A percentile compares a stretch with the other conserved stretches of the same genome.
Conservation (phyloP, 2,329 filamentous ascomycete genomes). For the Botrytis medusae region DNA sequence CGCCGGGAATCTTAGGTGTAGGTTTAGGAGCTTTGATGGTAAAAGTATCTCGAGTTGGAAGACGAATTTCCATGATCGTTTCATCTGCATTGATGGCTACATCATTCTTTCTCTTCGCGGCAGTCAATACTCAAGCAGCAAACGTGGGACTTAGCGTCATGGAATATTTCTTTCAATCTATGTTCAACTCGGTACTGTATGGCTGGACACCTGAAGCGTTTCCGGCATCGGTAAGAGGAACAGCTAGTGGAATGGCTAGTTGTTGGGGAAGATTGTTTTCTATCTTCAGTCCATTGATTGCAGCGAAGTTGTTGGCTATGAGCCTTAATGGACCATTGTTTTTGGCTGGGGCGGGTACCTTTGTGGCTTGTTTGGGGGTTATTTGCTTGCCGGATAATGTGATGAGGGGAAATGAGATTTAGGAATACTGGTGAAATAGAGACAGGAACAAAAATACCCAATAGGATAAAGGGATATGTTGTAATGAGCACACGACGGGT, state of each 20-base stretch:
- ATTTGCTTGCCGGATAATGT: conserved; percentile 45
- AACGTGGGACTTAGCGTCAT: conserved; percentile 38
- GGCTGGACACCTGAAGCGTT: conserved; percentile 33
- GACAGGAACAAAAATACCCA: background rate
- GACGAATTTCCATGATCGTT: conserved; percentile 37
- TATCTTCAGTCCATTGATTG: conserved; percentile 57
- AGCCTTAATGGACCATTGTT: conserved; percentile 54
- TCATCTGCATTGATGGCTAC: conserved; percentile 35
- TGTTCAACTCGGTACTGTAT: conserved; percentile 34
- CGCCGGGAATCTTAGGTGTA: conserved; percentile 40
- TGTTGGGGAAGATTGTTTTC: conserved; percentile 60
- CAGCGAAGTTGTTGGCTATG: conserved; percentile 45
- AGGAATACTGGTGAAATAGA: background rate
- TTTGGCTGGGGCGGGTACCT: conserved; percentile 54
- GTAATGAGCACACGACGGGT: background rate
- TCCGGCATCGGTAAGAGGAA: conserved; percentile 51
- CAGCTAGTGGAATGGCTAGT: conserved; percentile 54
- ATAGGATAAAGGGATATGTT: background rate
- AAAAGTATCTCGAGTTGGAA: conserved; percentile 30
- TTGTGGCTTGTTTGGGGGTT: conserved; percentile 54
- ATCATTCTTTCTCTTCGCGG: conserved; percentile 35
- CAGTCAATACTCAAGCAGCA: conserved; percentile 34
- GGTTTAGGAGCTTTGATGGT: conserved; percentile 28
- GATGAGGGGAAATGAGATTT: conserved; percentile 21
- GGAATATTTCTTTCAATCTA: conserved; percentile 39